Evolutionary conservation across 164 flowering plant genomes (phyloP), one percentile per base, ranked within the genome.

Genomic region (Litsea cubeba): DNA sequence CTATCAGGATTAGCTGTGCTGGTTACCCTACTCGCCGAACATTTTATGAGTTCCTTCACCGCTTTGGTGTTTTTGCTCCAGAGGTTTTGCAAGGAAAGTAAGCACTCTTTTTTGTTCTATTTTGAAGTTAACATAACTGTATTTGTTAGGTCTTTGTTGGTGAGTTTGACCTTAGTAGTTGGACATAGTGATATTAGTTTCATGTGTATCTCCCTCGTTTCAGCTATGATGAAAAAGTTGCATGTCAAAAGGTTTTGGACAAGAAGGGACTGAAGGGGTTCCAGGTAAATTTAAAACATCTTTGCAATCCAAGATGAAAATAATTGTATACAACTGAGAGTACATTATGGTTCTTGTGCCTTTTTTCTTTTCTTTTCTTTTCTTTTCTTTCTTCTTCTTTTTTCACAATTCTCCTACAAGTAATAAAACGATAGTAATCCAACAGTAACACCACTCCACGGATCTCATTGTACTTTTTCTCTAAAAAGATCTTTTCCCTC

Each of bases 1-100:
- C 98, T 72, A 95, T 95, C 46, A 85, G 99, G 81, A 95, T 95
- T 76, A 95, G 98, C 82, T 95, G 99, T 87, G 98, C 97, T 81
- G 99, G 99, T 66, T 95, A 93, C 83, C 99, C 99, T 51, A 93
- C 99, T 18, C 88, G 94, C 75, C 84, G 97, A 51, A 90, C 98
- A 77, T 95, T 95, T 76, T 88, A 91, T 87, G 99, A 95, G 77
- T 95, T 95, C 79, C 93, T 95, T 76, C 83, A 82, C 71, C 90
- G 98, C 46, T 95, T 95, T 85, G 97, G 98, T 76, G 90, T 93
- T 78, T 96, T 95, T 79, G 94, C 94, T 75, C 98, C 98, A 1
- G 97, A 93, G 75, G 94, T 89, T 76, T 74, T 96, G 81, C 97
- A 92, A 2, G 98, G 97, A 84, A 95, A 83, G 98, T 93, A 86